These are phyloP conservation scores for Ceratocystis eucalypticola DNA, from an alignment of 2,329 filamentous ascomycete species.

Conservation along the genomic window DNA sequence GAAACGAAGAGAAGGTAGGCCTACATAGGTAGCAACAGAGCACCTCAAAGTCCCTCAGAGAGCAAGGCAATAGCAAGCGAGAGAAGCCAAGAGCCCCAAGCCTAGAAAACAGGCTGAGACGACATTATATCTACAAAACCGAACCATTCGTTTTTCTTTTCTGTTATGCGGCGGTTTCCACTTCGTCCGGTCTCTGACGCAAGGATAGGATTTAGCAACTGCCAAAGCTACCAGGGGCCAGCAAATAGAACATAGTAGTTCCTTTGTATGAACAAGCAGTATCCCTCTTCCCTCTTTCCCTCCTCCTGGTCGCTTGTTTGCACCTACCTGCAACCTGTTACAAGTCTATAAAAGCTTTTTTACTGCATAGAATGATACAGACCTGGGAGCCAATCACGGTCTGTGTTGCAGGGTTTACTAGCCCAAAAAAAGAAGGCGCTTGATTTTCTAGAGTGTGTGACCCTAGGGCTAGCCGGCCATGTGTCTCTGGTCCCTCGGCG, in stretches of 20 bases:
- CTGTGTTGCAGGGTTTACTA: not conserved
- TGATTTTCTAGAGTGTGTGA: not conserved
- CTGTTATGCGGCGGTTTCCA: not conserved
- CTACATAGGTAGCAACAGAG: not conserved
- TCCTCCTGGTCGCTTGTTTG: not conserved
- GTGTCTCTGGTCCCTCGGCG: not conserved
- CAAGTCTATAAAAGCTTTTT: not conserved
- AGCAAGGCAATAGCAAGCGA: not conserved
- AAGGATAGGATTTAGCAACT: constrained; percentile 4
- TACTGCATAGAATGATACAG: not conserved
- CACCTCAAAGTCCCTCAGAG: not conserved
- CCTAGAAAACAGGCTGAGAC: not conserved
- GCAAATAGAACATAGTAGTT: not conserved
- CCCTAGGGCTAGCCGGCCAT: not conserved
- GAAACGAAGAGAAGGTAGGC: not conserved
- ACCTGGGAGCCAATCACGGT: not conserved
- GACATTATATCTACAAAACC: not conserved
- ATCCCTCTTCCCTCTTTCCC: not conserved
- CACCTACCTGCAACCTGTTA: not conserved
- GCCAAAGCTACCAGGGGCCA: not conserved
- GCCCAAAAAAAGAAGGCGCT: not conserved
- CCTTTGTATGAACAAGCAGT: not conserved
- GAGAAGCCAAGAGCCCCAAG: not conserved
- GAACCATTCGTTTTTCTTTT: not conserved
- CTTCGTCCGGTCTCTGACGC: not conserved